Base-by-base conservation (phyloP, 2,329 filamentous ascomycete genomes). In the Elsinoe necatrix region DNA sequence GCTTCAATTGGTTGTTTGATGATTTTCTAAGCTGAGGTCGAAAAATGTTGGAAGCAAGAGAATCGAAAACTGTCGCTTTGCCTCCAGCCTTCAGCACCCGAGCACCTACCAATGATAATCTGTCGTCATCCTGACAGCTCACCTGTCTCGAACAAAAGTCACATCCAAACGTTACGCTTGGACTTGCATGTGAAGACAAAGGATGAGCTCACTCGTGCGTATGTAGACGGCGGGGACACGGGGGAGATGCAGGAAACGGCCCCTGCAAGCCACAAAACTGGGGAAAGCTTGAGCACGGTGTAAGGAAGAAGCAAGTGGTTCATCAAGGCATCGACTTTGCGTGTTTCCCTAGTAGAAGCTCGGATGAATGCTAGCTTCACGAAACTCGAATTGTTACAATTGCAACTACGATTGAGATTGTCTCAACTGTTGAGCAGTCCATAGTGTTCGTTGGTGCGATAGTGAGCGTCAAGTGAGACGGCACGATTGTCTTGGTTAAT, bases 81-180 rank as follows among this genome's bases (percentile, higher is more conserved):
- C 45, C 16, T 43, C 5, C 6, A 18, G n/a, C 18, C 21, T 18
- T 4, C 8, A 16, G 14, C 25, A 31, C 16, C 7, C 27, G 25
- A n/a, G 45, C 45, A 50, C 45, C 23, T 50, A 31, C 45, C 45
- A 50, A 9, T 9, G 4, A 4, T 4, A 29, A 16, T 50, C 45
- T 50, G 45, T 50, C 45, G 45, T 50, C 45, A 50, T 50, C 29
- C 25, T 50, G 25, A 50, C 45, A 50, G 45, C 41, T 45, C 41
- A 45, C 20, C 41, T 42, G 39, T 29, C 29, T 31, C 34, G 34
- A 12, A 37, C 5, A 37, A 37, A n/a, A 37, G 14, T 29, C 27
- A 29, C 27, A 29, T 29, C 20, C 39, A 11, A 12, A 18, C 23
- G 4, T 45, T n/a, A 11, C 41, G 41, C 20, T 12, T 45, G 41